Evolutionary conservation across 2,329 filamentous ascomycete genomes (phyloP).

Genomic region (Orbilia oligospora): DNA sequence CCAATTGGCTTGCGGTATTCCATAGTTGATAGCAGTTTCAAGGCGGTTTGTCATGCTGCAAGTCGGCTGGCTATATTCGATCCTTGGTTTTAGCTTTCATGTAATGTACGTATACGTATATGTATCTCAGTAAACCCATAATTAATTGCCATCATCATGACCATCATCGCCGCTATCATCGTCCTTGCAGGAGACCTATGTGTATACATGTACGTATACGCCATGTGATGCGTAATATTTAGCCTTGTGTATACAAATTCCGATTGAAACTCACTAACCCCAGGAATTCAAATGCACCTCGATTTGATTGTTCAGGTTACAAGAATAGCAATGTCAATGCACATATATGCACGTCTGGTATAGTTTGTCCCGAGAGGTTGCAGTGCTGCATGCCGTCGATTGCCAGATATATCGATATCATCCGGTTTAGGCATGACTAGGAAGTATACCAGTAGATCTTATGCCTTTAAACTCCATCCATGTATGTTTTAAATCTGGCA

Average conservation of each 20-base stretch:
- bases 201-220: not conserved
- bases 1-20: constrained; percentile 18
- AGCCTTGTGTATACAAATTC: constrained; percentile 15
- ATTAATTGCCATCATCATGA: not conserved
- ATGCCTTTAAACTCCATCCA: constrained; percentile 1
- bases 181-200: not conserved
- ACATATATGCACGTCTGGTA: constrained; percentile 20
- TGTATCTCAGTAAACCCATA: constrained; percentile 6
- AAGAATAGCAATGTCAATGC: constrained; percentile 25
- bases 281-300: constrained; percentile 9
- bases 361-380: constrained; percentile 8
- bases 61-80: not conserved
- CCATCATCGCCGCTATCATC: not conserved
- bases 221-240: constrained; percentile 13
- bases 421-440: constrained; percentile 16
- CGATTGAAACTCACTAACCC: not conserved
- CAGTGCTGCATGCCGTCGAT: constrained; percentile 14
- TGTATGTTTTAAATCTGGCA: constrained; percentile 26
- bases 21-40: constrained; percentile 18
- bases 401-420: constrained; percentile 27
- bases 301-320: constrained; percentile 22
- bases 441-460: constrained; percentile 19
- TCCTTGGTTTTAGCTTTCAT: constrained; percentile 3
- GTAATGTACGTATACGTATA: constrained; percentile 21
- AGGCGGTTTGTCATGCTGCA: constrained; percentile 9